These are phyloP conservation scores for Fraxinus angustifolia DNA, from an alignment of 305 asterid species.

Conservation along the genomic window DNA sequence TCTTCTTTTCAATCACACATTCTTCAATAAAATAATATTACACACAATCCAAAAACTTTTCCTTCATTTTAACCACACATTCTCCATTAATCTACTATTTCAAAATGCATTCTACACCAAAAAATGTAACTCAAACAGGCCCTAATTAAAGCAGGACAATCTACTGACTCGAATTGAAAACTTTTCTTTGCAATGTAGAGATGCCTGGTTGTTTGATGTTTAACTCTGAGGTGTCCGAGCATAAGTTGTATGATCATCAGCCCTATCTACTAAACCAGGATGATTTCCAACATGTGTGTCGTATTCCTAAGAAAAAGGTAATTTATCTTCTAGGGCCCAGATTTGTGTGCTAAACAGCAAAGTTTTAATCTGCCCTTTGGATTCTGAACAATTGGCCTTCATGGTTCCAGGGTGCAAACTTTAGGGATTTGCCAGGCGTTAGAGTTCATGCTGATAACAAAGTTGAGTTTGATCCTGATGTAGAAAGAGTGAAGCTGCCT, in stretches of 20 bases:
- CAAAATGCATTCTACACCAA: no score
- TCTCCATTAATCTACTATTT: no score
- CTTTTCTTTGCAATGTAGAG: constrained; percentile 30
- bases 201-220: constrained; percentile 46
- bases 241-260: constrained; percentile 51
- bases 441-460: constrained; percentile 53
- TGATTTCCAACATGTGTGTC: constrained; percentile 59
- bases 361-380: background rate
- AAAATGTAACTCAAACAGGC: no score
- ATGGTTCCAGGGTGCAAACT: constrained; percentile 62
- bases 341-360: background rate
- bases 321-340: background rate
- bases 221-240: constrained; percentile 19
- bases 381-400: background rate
- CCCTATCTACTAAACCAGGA: constrained; percentile 52
- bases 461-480: constrained; percentile 64
- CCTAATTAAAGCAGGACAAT: background rate
- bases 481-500: constrained; percentile 35
- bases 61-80: no score
- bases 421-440: constrained; percentile 63
- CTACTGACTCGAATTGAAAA: background rate
- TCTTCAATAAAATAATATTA: no score
- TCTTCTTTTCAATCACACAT: no score
- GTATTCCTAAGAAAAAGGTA: constrained; percentile 59
- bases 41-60: no score